Conservation (phyloP, 148 eudicot genomes). For the Silene latifolia region DNA sequence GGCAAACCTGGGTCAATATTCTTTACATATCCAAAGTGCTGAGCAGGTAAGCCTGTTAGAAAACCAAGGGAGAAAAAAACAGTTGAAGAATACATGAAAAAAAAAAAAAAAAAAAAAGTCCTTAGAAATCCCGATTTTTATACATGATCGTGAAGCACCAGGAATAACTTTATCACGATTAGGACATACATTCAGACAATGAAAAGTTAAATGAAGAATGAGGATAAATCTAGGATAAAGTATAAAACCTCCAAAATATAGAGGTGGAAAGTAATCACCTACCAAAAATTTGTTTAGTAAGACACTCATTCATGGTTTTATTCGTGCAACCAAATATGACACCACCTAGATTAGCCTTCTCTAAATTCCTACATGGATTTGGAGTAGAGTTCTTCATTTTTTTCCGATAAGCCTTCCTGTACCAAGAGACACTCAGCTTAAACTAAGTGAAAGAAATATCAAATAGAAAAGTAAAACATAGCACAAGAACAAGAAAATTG, state of each 20-base stretch:
- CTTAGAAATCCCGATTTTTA: not conserved
- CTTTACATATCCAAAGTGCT: slow-evolving; percentile 54
- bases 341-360: slow-evolving; percentile 57
- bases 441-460: not conserved
- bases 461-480: not conserved
- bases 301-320: slow-evolving; percentile 61
- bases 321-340: slow-evolving; percentile 81
- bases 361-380: slow-evolving; percentile 39
- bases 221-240: not conserved
- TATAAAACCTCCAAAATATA: not conserved
- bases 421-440: slow-evolving; percentile 15
- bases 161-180: not conserved
- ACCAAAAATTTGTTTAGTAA: slow-evolving; percentile 74
- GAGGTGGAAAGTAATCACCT: slow-evolving; percentile 25
- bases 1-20: slow-evolving; percentile 69
- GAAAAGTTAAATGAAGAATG: not conserved
- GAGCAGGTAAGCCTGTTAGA: slow-evolving; percentile 59
- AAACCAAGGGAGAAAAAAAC: not conserved
- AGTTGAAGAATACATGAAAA: not conserved
- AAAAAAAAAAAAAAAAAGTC: not conserved
- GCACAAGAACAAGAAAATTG: not conserved
- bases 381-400: slow-evolving; percentile 18
- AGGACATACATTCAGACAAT: not conserved
- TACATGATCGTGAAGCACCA: not conserved
- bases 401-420: slow-evolving; percentile 46